phyloP scores from a whole-genome alignment of 495 filamentous ascomycete genomes.

The Collariella sp. region DNA sequence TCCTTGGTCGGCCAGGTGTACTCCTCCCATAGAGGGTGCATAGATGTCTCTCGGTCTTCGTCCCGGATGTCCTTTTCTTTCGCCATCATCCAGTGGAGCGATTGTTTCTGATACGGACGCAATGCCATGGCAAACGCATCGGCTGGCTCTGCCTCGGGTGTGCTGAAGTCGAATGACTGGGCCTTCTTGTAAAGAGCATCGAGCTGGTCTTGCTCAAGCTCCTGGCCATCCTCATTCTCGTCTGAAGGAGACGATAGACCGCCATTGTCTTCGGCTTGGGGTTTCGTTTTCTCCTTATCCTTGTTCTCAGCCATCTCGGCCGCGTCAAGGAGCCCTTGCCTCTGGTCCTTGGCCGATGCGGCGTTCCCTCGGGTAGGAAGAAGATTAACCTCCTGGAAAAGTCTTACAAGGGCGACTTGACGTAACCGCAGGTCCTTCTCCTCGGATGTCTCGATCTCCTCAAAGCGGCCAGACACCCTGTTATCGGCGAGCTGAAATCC shows the following conservation, averaged over 20 bases:
- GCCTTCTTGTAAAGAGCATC: slow-evolving; percentile 93
- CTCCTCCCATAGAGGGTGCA: slow-evolving; percentile 98
- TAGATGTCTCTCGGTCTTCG: slow-evolving; percentile 56
- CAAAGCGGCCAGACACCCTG: slow-evolving; percentile 49
- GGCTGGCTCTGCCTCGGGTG: slow-evolving; percentile 74
- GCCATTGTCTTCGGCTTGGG: slow-evolving; percentile 36
- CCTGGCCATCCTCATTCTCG: slow-evolving; percentile 72
- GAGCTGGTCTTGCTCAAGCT: slow-evolving; percentile 91
- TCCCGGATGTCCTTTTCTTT: slow-evolving; percentile 77
- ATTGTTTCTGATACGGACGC: slow-evolving; percentile 91
- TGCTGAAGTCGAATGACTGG: slow-evolving; percentile 91
- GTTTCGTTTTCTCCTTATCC: slow-evolving; percentile 43
- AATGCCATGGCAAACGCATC: slow-evolving; percentile 73
- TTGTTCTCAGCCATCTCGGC: slow-evolving; percentile 78
- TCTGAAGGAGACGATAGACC: slow-evolving; percentile 44
- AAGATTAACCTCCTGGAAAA: slow-evolving; percentile 84
- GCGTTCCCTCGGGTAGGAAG: slow-evolving; percentile 63
- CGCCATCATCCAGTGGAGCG: slow-evolving; percentile 87
- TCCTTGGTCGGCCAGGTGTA: slow-evolving; percentile 85
- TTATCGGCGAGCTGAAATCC: slow-evolving; percentile 58
- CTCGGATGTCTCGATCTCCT: slow-evolving; percentile 76
- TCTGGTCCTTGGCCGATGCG: slow-evolving; percentile 68
- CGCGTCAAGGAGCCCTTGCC: slow-evolving; percentile 72
- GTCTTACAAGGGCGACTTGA: slow-evolving; percentile 76
- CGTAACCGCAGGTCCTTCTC: slow-evolving; percentile 77